Base-by-base conservation (phyloP, 768 basidiomycete species). In the Macrocybe gigantea region DNA sequence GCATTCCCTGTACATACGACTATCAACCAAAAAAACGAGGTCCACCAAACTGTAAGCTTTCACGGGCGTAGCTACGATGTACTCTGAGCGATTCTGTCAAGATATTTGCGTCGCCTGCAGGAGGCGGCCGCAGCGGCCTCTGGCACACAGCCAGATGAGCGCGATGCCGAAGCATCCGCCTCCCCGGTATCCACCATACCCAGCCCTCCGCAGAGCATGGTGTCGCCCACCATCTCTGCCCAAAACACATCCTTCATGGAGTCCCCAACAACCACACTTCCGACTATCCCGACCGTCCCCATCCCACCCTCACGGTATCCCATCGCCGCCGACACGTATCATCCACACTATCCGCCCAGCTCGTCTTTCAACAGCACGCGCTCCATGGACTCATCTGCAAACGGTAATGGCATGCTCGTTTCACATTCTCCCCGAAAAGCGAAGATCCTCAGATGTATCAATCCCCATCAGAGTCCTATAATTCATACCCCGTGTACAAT, bases 11-110 rank as follows among this genome's bases (percentile, higher is more conserved):
- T 64, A 92, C 88, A 1, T 95, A 93, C 56, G 87, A 91, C 60
- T 94, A 94, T 62, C 87, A 89, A 61, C 93, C 93, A 13, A 93
- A 93, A 74, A 94, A 94, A 66, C 74, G 93, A 48, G 93, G 93
- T 0, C 93, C 93, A 3, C 93, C 92, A 1, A 94, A 94, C 73
- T 93, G 88, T 94, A 65, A 65, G 82, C 59, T 41, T 43, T 47
- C 38, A 39, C 49, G 44, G 10, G 34, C 44, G 14, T 39, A 47
- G 30, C 44, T 29, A 30, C 41, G 36, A 7, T 6, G 44, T 38
- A 33, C 33, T n/a, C 48, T 53, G 49, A 57, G 42, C 15, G 41
- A 37, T 35, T 35, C 44, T 33, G 40, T 37, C 29, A 53, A 91
- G 86, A 49, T 92, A 91, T 63, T 69, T 92, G 41, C 80, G 88